Conservation (phyloP, 1,284 basidiomycete species). For the Cryptococcus wingfieldii region DNA sequence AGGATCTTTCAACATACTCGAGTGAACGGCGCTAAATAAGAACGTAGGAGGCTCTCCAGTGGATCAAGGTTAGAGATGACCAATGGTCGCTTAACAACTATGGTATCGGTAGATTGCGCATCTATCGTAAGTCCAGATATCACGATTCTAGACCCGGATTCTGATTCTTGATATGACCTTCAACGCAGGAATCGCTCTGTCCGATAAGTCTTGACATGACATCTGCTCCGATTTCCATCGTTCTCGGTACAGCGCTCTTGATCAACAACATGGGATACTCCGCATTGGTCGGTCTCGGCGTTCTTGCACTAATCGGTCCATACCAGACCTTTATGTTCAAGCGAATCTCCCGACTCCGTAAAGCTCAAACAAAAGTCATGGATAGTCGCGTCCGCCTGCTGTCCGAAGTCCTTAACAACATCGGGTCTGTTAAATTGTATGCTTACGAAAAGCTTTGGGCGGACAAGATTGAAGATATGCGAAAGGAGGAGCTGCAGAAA, state of each 20-base stretch:
- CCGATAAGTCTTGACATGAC: slow-evolving; percentile 50
- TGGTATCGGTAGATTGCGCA: slow-evolving; percentile 62
- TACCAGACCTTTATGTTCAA: slow-evolving; percentile 53
- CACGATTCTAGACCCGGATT: too few species aligned
- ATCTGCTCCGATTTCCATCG: slow-evolving; percentile 52
- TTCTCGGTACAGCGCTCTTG: slow-evolving; percentile 62
- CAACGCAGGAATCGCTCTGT: slow-evolving; percentile 6
- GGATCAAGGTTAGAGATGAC: slow-evolving; percentile 15
- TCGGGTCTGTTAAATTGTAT: slow-evolving; percentile 48
- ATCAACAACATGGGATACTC: slow-evolving; percentile 52
- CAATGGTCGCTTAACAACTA: slow-evolving; percentile 56
- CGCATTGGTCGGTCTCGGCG: slow-evolving; percentile 25
- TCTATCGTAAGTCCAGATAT: slow-evolving; percentile 53
- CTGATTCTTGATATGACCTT: too few species aligned
- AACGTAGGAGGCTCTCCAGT: slow-evolving; percentile 15
- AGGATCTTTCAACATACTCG: too few species aligned
- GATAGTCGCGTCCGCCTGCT: slow-evolving; percentile 55
- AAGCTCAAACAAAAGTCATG: slow-evolving; percentile 65
- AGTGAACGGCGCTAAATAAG: slow-evolving; percentile 31
- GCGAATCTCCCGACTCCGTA: slow-evolving; percentile 61
- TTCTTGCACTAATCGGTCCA: slow-evolving; percentile 7
- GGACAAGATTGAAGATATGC: slow-evolving; percentile 54
- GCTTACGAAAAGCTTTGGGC: slow-evolving; percentile 58
- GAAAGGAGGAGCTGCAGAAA: slow-evolving; percentile 54
- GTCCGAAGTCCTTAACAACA: slow-evolving; percentile 39